These are phyloP conservation scores for Pluteus cervinus DNA, from an alignment of 768 basidiomycete species.

Conservation along the genomic window DNA sequence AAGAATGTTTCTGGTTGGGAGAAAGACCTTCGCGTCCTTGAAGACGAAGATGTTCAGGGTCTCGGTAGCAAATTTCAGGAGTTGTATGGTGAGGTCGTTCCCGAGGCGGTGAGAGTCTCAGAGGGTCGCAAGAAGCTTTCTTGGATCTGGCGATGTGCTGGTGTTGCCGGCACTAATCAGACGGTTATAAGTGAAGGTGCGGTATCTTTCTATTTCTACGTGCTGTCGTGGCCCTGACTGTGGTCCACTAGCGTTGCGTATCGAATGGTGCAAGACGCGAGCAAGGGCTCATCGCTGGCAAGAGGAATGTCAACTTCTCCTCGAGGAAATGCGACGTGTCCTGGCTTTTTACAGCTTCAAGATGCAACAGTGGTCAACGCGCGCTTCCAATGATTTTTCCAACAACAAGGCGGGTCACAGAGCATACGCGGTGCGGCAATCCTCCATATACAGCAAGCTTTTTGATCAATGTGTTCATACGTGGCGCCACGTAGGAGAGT, in stretches of 20 bases:
- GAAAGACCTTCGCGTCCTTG: not conserved
- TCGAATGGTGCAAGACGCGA: slow-evolving; percentile 24
- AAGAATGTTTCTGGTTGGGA: slow-evolving; percentile 3
- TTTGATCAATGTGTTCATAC: no score
- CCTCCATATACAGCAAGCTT: no score
- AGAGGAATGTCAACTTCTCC: slow-evolving; percentile 26
- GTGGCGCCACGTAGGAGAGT: no score
- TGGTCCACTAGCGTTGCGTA: slow-evolving; percentile 13
- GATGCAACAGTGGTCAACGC: slow-evolving; percentile 11
- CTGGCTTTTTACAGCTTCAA: slow-evolving; percentile 14
- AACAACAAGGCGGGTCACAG: slow-evolving; percentile 13
- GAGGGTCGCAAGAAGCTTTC: slow-evolving; percentile 14
- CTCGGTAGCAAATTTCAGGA: no score
- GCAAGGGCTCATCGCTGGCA: slow-evolving; percentile 25
- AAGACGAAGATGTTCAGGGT: slow-evolving; percentile 2
- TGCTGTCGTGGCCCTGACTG: not conserved
- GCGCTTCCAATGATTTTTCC: no score
- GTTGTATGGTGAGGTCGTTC: not conserved
- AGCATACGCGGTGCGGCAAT: slow-evolving; percentile 15
- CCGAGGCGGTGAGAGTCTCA: not conserved
- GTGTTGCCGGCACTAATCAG: slow-evolving; percentile 5
- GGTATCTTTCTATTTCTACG: slow-evolving; percentile 3
- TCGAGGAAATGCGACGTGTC: slow-evolving; percentile 28
- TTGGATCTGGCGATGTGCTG: slow-evolving; percentile 17
- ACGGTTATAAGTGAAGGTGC: slow-evolving; percentile 6